Evolutionary conservation across 768 basidiomycete genomes (phyloP).

Genomic region (Mycena amicta): DNA sequence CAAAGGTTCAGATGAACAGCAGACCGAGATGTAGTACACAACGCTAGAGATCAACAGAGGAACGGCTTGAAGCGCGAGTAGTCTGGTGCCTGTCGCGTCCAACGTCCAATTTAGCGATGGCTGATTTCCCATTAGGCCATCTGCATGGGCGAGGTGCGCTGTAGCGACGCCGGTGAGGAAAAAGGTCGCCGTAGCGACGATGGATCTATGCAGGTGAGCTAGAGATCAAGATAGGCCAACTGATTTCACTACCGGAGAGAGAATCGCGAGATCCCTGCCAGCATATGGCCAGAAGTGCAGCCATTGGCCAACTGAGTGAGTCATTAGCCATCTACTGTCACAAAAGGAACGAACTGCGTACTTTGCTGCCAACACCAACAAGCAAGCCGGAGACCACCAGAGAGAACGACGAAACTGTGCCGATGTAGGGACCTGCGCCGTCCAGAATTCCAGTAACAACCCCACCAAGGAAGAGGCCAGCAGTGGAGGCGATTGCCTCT

Average conservation of each 20-base stretch:
- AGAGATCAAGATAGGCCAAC: background rate
- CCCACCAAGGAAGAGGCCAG: slow-evolving; percentile 55
- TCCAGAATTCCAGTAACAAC: slow-evolving; percentile 45
- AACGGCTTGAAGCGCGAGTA: slow-evolving; percentile 44
- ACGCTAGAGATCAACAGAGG: slow-evolving; percentile 37
- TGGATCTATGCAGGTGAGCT: slow-evolving; percentile 40
- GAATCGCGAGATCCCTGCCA: slow-evolving; percentile 58
- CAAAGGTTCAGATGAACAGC: slow-evolving; percentile 26
- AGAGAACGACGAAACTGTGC: slow-evolving; percentile 30
- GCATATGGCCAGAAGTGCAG: slow-evolving; percentile 73
- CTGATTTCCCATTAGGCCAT: slow-evolving; percentile 26
- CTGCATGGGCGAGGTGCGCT: slow-evolving; percentile 39
- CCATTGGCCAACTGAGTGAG: slow-evolving; percentile 51
- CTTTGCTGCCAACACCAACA: slow-evolving; percentile 62
- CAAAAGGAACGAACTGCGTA: too few species aligned
- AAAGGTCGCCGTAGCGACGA: slow-evolving; percentile 57
- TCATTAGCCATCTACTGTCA: slow-evolving; percentile 7
- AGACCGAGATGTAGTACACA: slow-evolving; percentile 34
- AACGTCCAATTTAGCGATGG: slow-evolving; percentile 43
- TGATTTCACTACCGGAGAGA: slow-evolving; percentile 48
- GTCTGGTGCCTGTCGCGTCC: slow-evolving; percentile 33
- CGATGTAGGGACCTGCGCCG: slow-evolving; percentile 30
- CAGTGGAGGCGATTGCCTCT: slow-evolving; percentile 44
- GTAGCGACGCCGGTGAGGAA: slow-evolving; percentile 52
- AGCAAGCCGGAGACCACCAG: slow-evolving; percentile 53